phyloP scores from a whole-genome alignment of 1,139 yeast species.

The Pichia terricola region DNA sequence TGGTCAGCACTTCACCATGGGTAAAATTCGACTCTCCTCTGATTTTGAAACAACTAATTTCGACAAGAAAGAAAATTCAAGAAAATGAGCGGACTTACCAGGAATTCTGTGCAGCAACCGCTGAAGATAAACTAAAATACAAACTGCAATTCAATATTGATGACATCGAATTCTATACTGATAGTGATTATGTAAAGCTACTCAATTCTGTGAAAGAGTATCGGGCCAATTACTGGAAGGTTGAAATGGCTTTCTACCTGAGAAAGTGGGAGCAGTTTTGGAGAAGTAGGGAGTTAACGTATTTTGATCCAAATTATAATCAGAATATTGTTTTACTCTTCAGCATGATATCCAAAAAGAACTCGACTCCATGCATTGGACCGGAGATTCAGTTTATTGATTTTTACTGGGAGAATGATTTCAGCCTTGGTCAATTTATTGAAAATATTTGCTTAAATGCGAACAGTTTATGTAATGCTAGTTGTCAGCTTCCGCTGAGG shows the following conservation, averaged over 20 bases:
- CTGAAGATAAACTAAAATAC: constrained; percentile 2
- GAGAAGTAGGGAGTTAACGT: constrained; percentile 35
- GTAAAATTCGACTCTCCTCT: constrained; percentile 37
- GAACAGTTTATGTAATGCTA: constrained; percentile 60
- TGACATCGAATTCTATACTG: constrained; percentile 3
- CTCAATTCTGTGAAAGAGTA: constrained; percentile 30
- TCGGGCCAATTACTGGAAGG: constrained; percentile 24
- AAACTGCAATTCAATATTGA: not conserved
- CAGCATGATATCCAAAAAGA: constrained; percentile 73
- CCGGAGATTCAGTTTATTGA: constrained; percentile 78
- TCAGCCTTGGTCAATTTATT: constrained; percentile 79
- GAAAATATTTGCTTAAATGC: constrained; percentile 74
- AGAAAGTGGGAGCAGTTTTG: constrained; percentile 56
- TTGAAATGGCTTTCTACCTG: constrained; percentile 24
- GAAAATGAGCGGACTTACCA: constrained; percentile 20
- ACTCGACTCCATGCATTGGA: constrained; percentile 88
- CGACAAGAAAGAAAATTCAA: constrained; percentile 28
- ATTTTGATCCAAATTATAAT: constrained; percentile 59
- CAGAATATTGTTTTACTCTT: constrained; percentile 71
- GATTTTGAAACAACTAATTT: constrained; percentile 32
- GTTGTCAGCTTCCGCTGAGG: constrained; percentile 61
- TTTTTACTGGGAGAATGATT: constrained; percentile 85
- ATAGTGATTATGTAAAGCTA: constrained; percentile 27
- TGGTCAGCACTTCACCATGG: constrained; percentile 41
- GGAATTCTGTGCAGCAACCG: constrained; percentile 12